phyloP scores from a whole-genome alignment of 371 early-diverging fungal species.

The Coemansia sp. region DNA sequence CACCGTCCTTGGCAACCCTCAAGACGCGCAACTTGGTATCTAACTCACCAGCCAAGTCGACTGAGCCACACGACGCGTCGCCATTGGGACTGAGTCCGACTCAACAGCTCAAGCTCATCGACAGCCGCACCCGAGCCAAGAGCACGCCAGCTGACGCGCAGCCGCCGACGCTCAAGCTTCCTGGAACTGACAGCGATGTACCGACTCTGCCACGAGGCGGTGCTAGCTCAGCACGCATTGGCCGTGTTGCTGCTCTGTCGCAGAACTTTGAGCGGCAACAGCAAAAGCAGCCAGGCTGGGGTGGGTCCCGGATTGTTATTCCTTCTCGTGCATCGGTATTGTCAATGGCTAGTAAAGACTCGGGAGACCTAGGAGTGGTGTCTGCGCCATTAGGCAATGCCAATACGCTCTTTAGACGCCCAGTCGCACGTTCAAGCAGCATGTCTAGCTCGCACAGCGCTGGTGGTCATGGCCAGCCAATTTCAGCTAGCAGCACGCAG shows the following conservation, averaged over 20 bases:
- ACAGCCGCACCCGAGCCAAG: slow-evolving; percentile 39
- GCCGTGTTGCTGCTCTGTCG: slow-evolving; percentile 47
- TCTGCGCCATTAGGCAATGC: slow-evolving; percentile 32
- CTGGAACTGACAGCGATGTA: background rate
- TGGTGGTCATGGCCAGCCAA: slow-evolving; percentile 42
- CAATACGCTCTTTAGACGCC: background rate
- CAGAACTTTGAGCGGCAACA: slow-evolving; percentile 50
- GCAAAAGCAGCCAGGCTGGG: slow-evolving; percentile 25
- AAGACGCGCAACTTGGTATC: slow-evolving; percentile 45
- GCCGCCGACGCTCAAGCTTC: slow-evolving; percentile 9
- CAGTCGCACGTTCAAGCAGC: slow-evolving; percentile 40
- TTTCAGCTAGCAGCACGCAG: slow-evolving; percentile 5
- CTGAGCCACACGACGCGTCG: background rate
- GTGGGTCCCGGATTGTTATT: slow-evolving; percentile 25
- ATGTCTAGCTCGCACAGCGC: slow-evolving; percentile 46
- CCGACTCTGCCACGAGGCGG: background rate
- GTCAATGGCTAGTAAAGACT: background rate
- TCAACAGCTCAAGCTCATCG: slow-evolving; percentile 7
- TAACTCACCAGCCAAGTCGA: slow-evolving; percentile 31
- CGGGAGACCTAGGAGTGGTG: slow-evolving; percentile 1
- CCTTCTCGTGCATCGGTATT: slow-evolving; percentile 10
- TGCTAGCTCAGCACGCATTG: slow-evolving; percentile 37
- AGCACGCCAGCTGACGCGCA: slow-evolving; percentile 37
- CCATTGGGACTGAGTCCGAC: slow-evolving; percentile 1
- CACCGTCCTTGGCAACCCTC: slow-evolving; percentile 38